These are phyloP conservation scores for Gypsophila paniculata DNA, from an alignment of 179 eudicot species.

Conservation along the genomic window DNA sequence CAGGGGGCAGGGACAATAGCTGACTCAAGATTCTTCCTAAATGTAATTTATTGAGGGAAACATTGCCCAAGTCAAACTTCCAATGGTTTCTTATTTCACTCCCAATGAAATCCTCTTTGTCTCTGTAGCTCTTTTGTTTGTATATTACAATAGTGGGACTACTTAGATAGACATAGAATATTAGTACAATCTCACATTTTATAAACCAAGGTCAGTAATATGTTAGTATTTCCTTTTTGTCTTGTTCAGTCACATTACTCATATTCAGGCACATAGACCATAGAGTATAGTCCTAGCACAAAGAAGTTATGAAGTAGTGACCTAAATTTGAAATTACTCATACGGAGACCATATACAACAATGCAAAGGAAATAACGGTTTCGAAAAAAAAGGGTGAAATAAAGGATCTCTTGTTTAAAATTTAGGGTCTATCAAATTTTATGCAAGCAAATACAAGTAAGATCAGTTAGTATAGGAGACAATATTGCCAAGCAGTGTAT, in stretches of 20 bases:
- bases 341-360: not conserved
- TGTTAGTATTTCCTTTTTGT: conserved; percentile 34
- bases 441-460: too few species aligned
- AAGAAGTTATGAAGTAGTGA: conserved; percentile 12
- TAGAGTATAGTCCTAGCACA: conserved; percentile 17
- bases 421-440: too few species aligned
- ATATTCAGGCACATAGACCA: conserved; percentile 14
- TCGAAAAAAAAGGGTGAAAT: too few species aligned
- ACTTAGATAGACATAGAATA: conserved; percentile 16
- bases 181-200: conserved; percentile 13
- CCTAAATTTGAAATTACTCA: not conserved
- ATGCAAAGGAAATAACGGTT: too few species aligned
- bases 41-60: conserved; percentile 24
- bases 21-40: conserved; percentile 39
- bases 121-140: conserved; percentile 17
- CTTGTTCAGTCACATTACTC: conserved; percentile 27
- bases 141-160: not conserved
- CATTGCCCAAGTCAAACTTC: conserved; percentile 40
- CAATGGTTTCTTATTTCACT: conserved; percentile 20
- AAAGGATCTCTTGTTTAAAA: too few species aligned
- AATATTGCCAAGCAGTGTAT: too few species aligned
- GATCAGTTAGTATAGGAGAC: too few species aligned
- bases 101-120: conserved; percentile 19
- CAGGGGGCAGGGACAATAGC: conserved; percentile 21
- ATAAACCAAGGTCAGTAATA: conserved; percentile 22